These are phyloP conservation scores for Jasminum sambac DNA, from an alignment of 257 asterid species.

Conservation along the genomic window DNA sequence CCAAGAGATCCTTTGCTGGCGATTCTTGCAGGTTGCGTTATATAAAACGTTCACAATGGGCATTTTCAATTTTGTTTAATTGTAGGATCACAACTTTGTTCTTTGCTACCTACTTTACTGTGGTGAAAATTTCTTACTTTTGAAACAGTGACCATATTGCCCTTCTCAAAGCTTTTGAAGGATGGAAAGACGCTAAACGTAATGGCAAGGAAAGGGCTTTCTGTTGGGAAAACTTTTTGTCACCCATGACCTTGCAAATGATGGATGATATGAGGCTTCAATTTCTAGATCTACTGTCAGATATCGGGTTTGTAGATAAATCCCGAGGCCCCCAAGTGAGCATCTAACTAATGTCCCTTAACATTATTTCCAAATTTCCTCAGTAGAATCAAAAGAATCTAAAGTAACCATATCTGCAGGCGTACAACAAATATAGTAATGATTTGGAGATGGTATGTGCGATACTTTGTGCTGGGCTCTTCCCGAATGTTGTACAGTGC, in stretches of 20 bases:
- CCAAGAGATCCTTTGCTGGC: conserved; percentile 87
- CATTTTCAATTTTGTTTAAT: conserved; percentile 25
- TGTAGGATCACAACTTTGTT: not conserved
- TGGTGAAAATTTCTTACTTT: conserved; percentile 16
- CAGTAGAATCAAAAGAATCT: conserved; percentile 2
- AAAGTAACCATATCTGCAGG: conserved; percentile 42
- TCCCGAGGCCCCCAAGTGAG: conserved; percentile 66
- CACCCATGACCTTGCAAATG: conserved; percentile 83
- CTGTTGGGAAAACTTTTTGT: conserved; percentile 91
- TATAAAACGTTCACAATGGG: conserved; percentile 12
- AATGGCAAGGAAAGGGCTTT: conserved; percentile 56
- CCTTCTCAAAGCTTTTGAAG: conserved; percentile 89
- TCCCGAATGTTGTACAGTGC: conserved; percentile 96
- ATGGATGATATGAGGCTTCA: conserved; percentile 88
- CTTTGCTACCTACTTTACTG: conserved; percentile 15
- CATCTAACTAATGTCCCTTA: not conserved
- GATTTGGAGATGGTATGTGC: conserved; percentile 97
- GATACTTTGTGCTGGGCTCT: conserved; percentile 91
- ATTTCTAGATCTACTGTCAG: conserved; percentile 77
- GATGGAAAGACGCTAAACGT: conserved; percentile 83
- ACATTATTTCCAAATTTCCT: conserved; percentile 2
- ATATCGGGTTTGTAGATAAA: conserved; percentile 82
- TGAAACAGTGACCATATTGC: conserved; percentile 88
- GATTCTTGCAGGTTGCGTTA: conserved; percentile 89
- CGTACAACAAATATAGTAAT: conserved; percentile 62